A percentile compares a stretch with the other conserved stretches of the same genome.
phyloP scores from a whole-genome alignment of 2,329 filamentous ascomycete species.

The Aspergillus arachidicola region DNA sequence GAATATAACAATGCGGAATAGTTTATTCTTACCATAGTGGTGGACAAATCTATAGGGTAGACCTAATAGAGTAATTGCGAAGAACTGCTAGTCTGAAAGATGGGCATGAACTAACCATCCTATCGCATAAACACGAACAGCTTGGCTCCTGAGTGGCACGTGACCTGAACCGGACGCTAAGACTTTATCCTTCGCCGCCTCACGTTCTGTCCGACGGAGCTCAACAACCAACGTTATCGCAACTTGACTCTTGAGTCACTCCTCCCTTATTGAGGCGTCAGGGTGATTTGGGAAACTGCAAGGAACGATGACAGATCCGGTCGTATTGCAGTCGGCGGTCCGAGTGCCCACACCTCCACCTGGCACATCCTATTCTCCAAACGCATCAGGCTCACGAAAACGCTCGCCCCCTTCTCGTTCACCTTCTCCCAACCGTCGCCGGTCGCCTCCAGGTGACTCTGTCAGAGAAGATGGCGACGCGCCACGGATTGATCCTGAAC shows the following conservation, averaged over 20 bases:
- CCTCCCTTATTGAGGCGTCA: neutral
- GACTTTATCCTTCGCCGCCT: slow-evolving; percentile 26
- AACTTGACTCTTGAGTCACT: slow-evolving; percentile 13
- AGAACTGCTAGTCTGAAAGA: neutral
- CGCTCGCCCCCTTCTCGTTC: slow-evolving; percentile 59
- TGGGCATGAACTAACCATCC: neutral
- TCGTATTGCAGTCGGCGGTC: slow-evolving; percentile 58
- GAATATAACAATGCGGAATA: neutral
- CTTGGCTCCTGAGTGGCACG: slow-evolving; percentile 25
- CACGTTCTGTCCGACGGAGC: slow-evolving; percentile 17
- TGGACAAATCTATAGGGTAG: neutral
- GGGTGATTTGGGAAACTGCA: slow-evolving; percentile 9
- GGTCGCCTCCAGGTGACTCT: slow-evolving; percentile 46
- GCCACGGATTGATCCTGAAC: slow-evolving; percentile 53
- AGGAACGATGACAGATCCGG: slow-evolving; percentile 45
- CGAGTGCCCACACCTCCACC: slow-evolving; percentile 61
- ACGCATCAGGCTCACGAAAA: slow-evolving; percentile 56
- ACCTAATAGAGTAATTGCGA: neutral
- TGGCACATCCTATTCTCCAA: slow-evolving; percentile 50
- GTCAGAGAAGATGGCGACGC: slow-evolving; percentile 41
- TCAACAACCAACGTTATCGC: slow-evolving; percentile 14
- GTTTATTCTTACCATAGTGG: slow-evolving; percentile 30
- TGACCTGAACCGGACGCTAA: slow-evolving; percentile 21
- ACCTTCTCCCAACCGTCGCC: slow-evolving; percentile 54
- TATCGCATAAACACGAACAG: slow-evolving; percentile 15